Evolutionary conservation across 116 monocot species (phyloP).

Genomic region (Thalassia testudinum): DNA sequence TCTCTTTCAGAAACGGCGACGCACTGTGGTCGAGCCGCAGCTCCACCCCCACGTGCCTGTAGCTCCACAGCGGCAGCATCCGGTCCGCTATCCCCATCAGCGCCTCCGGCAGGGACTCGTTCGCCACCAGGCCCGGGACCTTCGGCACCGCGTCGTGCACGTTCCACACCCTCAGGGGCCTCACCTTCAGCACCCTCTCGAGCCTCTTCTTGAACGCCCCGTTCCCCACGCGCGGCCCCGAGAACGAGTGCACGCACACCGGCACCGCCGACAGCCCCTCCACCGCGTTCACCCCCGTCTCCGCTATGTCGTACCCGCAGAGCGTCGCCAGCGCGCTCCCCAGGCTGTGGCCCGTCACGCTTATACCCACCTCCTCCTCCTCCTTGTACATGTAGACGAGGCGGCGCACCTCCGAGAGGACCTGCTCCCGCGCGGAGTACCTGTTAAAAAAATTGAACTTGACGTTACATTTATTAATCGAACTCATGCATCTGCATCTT

Average conservation of each 20-base stretch:
- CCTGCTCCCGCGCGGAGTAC: conserved; percentile 40
- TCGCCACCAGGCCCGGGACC: conserved; percentile 15
- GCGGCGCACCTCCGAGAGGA: conserved; percentile 38
- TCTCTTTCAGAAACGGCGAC: too few relatives aligned
- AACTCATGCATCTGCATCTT: too few relatives aligned
- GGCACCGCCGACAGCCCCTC: conserved; percentile 12
- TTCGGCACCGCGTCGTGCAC: conserved; percentile 20
- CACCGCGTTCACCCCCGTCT: too few relatives aligned
- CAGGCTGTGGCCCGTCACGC: too few relatives aligned
- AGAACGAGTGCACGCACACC: conserved; percentile 37
- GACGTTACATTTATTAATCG: too few relatives aligned
- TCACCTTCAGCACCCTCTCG: conserved; percentile 8
- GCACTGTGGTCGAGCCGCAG: conserved; percentile 34
- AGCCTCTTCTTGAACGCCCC: conserved; percentile 34
- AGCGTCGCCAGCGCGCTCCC: too few relatives aligned
- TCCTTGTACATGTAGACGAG: conserved; percentile 28
- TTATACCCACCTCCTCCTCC: too few relatives aligned
- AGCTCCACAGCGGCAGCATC: conserved; percentile 17
- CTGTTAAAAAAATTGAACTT: too few relatives aligned
- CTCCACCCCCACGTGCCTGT: conserved; percentile 59
- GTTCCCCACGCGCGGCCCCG: too few relatives aligned
- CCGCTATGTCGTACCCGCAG: too few relatives aligned
- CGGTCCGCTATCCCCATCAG: conserved; percentile 18
- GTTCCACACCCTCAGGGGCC: conserved; percentile 20
- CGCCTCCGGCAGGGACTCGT: conserved; percentile 27